These are phyloP conservation scores for Suillus alpinus DNA, from an alignment of 768 basidiomycete species.

Conservation along the genomic window DNA sequence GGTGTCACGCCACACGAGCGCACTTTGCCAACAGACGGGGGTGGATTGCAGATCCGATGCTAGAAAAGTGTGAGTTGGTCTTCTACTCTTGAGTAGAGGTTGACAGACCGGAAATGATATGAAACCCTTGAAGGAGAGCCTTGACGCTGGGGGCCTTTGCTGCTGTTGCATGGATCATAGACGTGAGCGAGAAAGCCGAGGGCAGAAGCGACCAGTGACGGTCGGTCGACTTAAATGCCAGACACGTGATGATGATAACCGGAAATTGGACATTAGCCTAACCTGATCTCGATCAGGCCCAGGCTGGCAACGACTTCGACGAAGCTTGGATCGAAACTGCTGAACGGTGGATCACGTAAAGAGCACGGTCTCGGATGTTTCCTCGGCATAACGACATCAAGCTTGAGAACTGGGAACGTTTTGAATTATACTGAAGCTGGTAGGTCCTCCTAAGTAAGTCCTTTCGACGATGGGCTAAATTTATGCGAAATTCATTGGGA, in stretches of 20 bases:
- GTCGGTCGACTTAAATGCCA: background rate
- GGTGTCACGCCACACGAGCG: conserved; percentile 70
- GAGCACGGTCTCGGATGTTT: background rate
- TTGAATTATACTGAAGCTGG: no score
- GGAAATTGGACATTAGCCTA: background rate
- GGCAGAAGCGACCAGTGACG: background rate
- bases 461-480: no score
- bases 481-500: no score
- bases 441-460: no score
- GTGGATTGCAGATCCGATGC: conserved; percentile 62
- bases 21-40: conserved; percentile 65
- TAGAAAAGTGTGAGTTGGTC: conserved; percentile 7
- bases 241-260: background rate
- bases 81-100: background rate
- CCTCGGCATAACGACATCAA: background rate
- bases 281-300: background rate
- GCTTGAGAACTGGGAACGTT: background rate
- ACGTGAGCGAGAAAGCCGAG: background rate
- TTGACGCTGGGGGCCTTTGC: conserved; percentile 22
- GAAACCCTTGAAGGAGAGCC: conserved; percentile 32
- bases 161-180: conserved; percentile 4
- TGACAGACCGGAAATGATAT: conserved; percentile 39
- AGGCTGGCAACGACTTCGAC: background rate
- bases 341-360: background rate
- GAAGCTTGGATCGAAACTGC: background rate